Conservation (phyloP, 1,284 basidiomycete species). For the Leccinum pachyderme region DNA sequence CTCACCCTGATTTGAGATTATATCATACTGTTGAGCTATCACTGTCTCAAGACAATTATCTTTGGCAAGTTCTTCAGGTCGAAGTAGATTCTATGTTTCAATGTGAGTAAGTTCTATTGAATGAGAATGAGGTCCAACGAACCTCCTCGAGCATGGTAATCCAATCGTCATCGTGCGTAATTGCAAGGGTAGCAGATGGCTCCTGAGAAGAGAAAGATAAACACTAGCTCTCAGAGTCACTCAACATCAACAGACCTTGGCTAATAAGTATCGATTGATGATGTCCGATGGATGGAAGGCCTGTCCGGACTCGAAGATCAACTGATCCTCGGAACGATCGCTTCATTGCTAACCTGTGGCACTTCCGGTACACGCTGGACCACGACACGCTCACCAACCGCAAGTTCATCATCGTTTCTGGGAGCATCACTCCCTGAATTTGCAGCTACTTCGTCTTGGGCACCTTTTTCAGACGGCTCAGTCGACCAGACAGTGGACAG, state of each 20-base stretch:
- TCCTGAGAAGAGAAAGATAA: background rate
- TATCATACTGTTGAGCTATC: slow-evolving; percentile 2
- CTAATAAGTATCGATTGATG: slow-evolving; percentile 7
- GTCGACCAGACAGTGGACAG: background rate
- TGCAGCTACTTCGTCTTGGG: background rate
- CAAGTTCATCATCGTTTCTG: background rate
- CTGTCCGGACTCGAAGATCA: background rate
- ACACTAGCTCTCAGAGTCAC: too few species aligned
- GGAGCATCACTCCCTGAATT: background rate
- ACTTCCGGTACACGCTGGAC: slow-evolving; percentile 6
- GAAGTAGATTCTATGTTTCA: slow-evolving; percentile 4
- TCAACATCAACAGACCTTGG: background rate
- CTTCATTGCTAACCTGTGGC: slow-evolving; percentile 2
- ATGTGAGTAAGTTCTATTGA: background rate
- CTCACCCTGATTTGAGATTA: background rate
- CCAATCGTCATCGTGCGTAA: slow-evolving; percentile 4
- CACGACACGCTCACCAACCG: background rate
- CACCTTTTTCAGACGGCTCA: background rate
- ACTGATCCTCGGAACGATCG: background rate
- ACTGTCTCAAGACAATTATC: slow-evolving; percentile 4
- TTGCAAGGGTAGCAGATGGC: background rate
- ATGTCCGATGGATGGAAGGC: slow-evolving; percentile 13
- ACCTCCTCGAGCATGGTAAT: background rate
- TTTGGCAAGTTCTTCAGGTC: background rate
- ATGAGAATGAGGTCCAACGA: background rate